phyloP scores from a whole-genome alignment of 441 rosid genomes.

The Aleurites moluccanus region DNA sequence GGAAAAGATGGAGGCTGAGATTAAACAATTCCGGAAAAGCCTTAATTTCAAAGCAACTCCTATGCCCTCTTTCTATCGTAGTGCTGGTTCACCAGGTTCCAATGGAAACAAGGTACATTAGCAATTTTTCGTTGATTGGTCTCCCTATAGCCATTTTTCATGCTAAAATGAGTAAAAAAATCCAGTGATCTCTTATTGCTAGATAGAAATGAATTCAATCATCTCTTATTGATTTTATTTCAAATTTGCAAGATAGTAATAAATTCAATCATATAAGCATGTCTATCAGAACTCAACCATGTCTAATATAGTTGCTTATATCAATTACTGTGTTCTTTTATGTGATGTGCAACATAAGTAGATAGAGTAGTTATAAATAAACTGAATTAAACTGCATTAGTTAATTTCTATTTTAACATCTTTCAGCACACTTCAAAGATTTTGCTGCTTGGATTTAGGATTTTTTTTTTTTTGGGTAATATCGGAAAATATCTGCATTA shows the following conservation, averaged over 20 bases:
- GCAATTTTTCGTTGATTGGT: slow-evolving; percentile 8
- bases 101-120: slow-evolving; percentile 54
- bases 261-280: background rate
- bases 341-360: background rate
- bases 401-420: background rate
- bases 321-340: background rate
- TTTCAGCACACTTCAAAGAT: background rate
- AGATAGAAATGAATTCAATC: background rate
- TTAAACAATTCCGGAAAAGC: slow-evolving; percentile 61
- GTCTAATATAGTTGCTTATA: background rate
- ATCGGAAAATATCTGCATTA: too few species aligned
- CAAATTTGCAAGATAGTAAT: background rate
- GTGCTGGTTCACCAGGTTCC: slow-evolving; percentile 26
- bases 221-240: too few species aligned
- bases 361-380: background rate
- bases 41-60: slow-evolving; percentile 86
- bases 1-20: slow-evolving; percentile 66
- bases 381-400: background rate
- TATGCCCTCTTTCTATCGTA: slow-evolving; percentile 82
- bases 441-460: too few species aligned
- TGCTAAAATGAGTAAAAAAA: background rate
- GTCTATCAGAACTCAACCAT: background rate
- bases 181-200: background rate
- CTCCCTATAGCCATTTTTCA: slow-evolving; percentile 6
- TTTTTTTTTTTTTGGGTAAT: too few species aligned